These are phyloP conservation scores for Voacanga thouarsii DNA, from an alignment of 257 asterid genomes.

Conservation along the genomic window DNA sequence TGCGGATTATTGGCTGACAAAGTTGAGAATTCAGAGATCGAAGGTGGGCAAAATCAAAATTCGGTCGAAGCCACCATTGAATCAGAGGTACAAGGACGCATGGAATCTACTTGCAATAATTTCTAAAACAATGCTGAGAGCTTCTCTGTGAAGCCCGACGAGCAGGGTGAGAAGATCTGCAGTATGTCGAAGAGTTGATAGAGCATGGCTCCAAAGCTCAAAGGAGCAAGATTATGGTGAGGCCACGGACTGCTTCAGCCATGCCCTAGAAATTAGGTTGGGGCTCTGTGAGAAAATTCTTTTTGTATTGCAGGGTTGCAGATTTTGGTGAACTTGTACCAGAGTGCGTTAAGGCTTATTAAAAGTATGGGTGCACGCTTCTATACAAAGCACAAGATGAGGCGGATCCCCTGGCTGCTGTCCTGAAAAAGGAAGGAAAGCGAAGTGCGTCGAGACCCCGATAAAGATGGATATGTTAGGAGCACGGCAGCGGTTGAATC, in stretches of 20 bases:
- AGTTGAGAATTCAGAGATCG: slow-evolving; percentile 31
- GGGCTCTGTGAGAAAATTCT: neutral
- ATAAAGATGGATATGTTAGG: slow-evolving; percentile 49
- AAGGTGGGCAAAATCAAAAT: slow-evolving; percentile 39
- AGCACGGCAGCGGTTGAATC: slow-evolving; percentile 49
- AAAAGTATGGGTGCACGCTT: slow-evolving; percentile 67
- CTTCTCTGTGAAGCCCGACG: slow-evolving; percentile 36
- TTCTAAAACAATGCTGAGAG: slow-evolving; percentile 32
- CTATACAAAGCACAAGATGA: slow-evolving; percentile 85
- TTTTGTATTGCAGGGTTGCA: slow-evolving; percentile 49
- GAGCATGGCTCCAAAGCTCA: slow-evolving; percentile 58
- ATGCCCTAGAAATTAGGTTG: slow-evolving; percentile 92
- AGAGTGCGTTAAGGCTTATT: slow-evolving; percentile 76
- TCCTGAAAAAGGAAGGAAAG: slow-evolving; percentile 74
- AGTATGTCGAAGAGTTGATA: slow-evolving; percentile 59
- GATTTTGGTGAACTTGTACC: slow-evolving; percentile 91
- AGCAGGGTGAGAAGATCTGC: slow-evolving; percentile 52
- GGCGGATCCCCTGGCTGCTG: slow-evolving; percentile 79
- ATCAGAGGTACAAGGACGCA: slow-evolving; percentile 40
- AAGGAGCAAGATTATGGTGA: slow-evolving; percentile 64
- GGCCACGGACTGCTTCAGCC: slow-evolving; percentile 88
- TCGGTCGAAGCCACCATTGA: slow-evolving; percentile 60
- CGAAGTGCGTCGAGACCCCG: slow-evolving; percentile 50
- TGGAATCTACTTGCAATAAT: slow-evolving; percentile 64
- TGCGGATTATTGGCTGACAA: slow-evolving; percentile 56